Conservation (phyloP, 768 basidiomycete genomes). For the Suillus clintonianus region DNA sequence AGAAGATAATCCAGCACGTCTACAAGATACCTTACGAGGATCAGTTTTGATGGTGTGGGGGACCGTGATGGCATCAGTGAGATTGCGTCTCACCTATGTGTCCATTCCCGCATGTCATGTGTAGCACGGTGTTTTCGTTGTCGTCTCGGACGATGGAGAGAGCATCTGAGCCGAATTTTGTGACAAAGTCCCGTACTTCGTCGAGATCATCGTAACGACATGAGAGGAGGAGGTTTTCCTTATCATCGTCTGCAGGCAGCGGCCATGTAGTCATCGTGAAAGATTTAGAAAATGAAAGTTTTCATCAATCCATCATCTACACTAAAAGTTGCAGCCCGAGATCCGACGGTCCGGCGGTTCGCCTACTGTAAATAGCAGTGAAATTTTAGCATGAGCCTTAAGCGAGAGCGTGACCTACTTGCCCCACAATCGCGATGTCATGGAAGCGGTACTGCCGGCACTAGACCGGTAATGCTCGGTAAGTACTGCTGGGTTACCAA, state of each 20-base stretch:
- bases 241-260: conserved; percentile 51
- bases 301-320: background rate
- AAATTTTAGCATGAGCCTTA: too few species aligned
- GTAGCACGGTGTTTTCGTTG: conserved; percentile 76
- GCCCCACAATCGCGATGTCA: background rate
- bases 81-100: conserved; percentile 64
- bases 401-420: too few species aligned
- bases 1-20: conserved; percentile 79
- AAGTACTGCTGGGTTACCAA: background rate
- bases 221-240: conserved; percentile 75
- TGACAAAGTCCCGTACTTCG: conserved; percentile 69
- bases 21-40: conserved; percentile 50
- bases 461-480: too few species aligned
- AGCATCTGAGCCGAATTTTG: conserved; percentile 52
- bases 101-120: conserved; percentile 90
- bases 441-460: too few species aligned
- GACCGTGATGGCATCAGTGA: conserved; percentile 4
- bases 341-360: background rate
- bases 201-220: conserved; percentile 89
- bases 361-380: too few species aligned
- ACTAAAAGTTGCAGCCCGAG: background rate
- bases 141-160: conserved; percentile 64
- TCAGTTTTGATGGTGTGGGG: conserved; percentile 29
- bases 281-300: background rate
- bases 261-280: conserved; percentile 8